Conservation (phyloP, 805 yeast genomes). For the Tetrapisispora taiwanensis region DNA sequence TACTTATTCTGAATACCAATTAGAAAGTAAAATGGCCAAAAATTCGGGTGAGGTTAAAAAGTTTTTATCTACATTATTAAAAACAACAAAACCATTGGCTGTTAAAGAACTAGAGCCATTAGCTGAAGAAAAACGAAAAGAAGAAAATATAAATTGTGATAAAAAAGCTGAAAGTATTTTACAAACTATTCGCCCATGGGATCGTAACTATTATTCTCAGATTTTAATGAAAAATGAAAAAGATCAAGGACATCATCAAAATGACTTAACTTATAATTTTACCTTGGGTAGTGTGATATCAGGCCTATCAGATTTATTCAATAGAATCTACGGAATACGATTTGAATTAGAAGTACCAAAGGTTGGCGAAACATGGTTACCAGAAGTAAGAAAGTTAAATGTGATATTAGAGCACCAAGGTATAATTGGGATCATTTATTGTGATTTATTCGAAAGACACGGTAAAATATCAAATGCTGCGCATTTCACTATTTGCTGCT, state of each 20-base stretch:
- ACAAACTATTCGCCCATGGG: conserved; percentile 72
- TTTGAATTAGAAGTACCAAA: conserved; percentile 55
- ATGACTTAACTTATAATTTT: conserved; percentile 35
- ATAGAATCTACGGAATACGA: conserved; percentile 63
- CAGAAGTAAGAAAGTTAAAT: conserved; percentile 71
- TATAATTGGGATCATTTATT: conserved; percentile 69
- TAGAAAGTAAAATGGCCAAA: conserved; percentile 85
- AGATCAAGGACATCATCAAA: conserved; percentile 2
- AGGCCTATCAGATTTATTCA: conserved; percentile 67
- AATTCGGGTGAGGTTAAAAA: conserved; percentile 63
- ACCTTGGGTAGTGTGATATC: conserved; percentile 79
- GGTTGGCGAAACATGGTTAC: conserved; percentile 80
- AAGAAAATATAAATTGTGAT: conserved; percentile 11
- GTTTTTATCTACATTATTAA: conserved; percentile 53
- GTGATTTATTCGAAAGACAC: conserved; percentile 74
- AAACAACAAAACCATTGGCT: conserved; percentile 44
- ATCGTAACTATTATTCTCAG: conserved; percentile 52
- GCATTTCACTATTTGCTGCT: conserved; percentile 90
- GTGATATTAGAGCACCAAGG: conserved; percentile 58
- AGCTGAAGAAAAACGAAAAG: conserved; percentile 29
- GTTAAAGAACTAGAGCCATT: conserved; percentile 46
- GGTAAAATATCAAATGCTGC: conserved; percentile 81
- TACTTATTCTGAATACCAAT: conserved; percentile 69
- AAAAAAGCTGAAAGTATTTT: conserved; percentile 29
- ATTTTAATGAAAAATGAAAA: too few relatives aligned